A percentile compares a stretch with the other conserved stretches of the same genome.
These are phyloP conservation scores for Cylindrotheca fusiformis DNA, from an alignment of 108 stramenopile genomes.

Conservation along the genomic window DNA sequence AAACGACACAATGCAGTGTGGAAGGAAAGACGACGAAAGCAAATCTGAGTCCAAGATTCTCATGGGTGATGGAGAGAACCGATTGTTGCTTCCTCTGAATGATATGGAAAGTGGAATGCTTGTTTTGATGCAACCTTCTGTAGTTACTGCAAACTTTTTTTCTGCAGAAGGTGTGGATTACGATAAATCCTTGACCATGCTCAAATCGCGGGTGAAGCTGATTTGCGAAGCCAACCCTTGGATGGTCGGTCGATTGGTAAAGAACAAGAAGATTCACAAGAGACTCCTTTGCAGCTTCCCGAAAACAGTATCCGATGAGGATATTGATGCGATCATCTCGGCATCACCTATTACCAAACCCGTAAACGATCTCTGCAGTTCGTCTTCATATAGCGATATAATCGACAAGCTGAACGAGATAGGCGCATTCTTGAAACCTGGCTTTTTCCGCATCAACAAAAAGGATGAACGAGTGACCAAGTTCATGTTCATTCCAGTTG, in stretches of 20 bases:
- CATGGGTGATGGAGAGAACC: too few species aligned
- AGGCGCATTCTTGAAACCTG: not conserved
- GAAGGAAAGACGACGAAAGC: too few species aligned
- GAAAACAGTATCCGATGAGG: not conserved
- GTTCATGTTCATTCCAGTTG: not conserved
- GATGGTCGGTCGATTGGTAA: not conserved
- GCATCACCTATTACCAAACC: too few species aligned
- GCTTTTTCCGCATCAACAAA: not conserved
- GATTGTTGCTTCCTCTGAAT: not conserved
- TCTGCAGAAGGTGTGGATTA: not conserved
- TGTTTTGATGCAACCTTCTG: not conserved
- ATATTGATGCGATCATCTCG: not conserved
- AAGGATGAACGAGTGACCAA: not conserved
- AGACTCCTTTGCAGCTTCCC: not conserved
- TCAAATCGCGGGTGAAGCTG: not conserved
- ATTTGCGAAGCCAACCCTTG: not conserved
- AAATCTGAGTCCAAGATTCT: too few species aligned
- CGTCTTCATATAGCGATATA: not conserved
- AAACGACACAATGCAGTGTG: too few species aligned
- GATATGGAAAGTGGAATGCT: not conserved
- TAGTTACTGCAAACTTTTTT: not conserved
- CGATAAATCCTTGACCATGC: not conserved
- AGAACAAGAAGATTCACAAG: not conserved
- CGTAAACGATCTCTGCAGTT: not conserved
- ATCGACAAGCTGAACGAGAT: not conserved